Percentiles rank a stretch among this genome's conserved stretches.
phyloP scores from a whole-genome alignment of 2,329 filamentous ascomycete species.

The Aspergillus japonicus region DNA sequence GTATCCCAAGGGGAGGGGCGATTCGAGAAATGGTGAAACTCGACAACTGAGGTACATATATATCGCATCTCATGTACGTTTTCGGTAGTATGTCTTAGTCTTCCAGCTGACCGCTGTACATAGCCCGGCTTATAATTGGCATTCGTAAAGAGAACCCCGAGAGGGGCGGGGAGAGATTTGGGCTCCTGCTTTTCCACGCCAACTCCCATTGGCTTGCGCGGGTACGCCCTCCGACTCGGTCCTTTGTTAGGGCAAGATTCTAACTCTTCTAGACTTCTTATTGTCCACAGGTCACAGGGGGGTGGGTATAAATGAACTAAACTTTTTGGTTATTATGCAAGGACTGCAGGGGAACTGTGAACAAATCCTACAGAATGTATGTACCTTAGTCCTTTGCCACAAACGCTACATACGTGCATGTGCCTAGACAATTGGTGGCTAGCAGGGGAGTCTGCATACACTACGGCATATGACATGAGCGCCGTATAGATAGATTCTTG shows the following conservation, averaged over 20 bases:
- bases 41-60: background rate
- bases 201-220: background rate
- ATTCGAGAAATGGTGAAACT: background rate
- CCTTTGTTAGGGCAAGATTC: slow-evolving; percentile 1
- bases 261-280: background rate
- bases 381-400: background rate
- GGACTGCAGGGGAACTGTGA: background rate
- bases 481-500: background rate
- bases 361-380: background rate
- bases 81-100: background rate
- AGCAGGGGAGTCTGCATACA: background rate
- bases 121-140: background rate
- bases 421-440: background rate
- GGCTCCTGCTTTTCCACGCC: background rate
- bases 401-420: background rate
- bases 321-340: slow-evolving; percentile 1
- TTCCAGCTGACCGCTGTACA: background rate
- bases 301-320: background rate
- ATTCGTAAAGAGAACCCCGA: background rate
- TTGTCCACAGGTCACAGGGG: background rate
- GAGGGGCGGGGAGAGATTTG: background rate
- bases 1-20: background rate
- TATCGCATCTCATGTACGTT: background rate
- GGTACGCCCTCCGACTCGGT: background rate
- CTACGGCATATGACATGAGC: background rate